Base-by-base conservation (phyloP, 306 rosid genomes). In the Cicer chorassanicum region DNA sequence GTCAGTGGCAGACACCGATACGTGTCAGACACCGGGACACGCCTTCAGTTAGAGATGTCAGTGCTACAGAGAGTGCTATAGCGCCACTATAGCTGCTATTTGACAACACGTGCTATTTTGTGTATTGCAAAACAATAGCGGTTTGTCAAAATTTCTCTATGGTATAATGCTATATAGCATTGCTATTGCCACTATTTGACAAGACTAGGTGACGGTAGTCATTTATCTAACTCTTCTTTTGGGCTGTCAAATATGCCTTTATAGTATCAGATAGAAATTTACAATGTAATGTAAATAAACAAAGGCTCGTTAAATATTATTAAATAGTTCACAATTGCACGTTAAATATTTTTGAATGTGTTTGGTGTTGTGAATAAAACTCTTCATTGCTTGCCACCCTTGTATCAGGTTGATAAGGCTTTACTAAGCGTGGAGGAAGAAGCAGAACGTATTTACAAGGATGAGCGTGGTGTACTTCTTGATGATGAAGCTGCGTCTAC, bases 401-500 rank as follows among this genome's bases (percentile, higher is more conserved):
- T 56, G 38, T 82, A 49, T 78, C 65, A 94, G 98, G 97, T 88
- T 71, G 98, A 90, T 46, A 91, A 88, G 88, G 96, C 98, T 57
- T 90, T 94, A 81, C 87, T 66, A 74, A 94, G 98, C 55, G 88
- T 91, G 86, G 98, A 94, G 84, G 90, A 86, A 78, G 97, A 94
- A 82, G 96, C 97, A 62, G 95, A 94, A 79, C 89, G 87, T 29
- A 90, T 88, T 75, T 94, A 91, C 90, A 91, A 88, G 91, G 97
- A 94, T 74, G 98, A 94, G 80, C 87, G 88, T 54, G 92, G 89
- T 56, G 81, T 81, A 74, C 91, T 91, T 65, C 98, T 87, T 74
- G 94, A 91, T 39, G 96, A 94, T 81, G 98, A 94, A 78, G 98
- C 98, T 61, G 96, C 98, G 50, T 91, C 97, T 43, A 90, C 95